Evolutionary conservation across 176 grass and related monocot species (phyloP).

Genomic region (Poa annua): DNA sequence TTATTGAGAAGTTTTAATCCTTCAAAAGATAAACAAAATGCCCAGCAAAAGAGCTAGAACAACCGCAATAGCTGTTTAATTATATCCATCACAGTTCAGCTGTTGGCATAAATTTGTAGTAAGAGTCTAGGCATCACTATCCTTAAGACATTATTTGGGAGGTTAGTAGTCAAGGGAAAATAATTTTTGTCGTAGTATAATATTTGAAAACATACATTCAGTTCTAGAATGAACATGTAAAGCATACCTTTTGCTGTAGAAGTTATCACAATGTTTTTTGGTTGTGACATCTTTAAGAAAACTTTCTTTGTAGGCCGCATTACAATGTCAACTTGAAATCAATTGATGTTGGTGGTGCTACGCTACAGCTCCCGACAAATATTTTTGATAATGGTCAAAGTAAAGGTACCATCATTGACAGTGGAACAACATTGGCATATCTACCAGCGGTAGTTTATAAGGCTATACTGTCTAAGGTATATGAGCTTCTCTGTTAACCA

Average conservation of each 20-base stretch:
- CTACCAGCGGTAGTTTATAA: constrained; percentile 70
- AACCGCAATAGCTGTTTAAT: background rate
- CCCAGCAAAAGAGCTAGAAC: background rate
- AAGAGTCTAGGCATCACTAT: background rate
- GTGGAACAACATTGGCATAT: constrained; percentile 92
- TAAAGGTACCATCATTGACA: constrained; percentile 89
- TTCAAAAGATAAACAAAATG: background rate
- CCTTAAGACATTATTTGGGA: background rate
- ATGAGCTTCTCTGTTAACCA: constrained; percentile 15
- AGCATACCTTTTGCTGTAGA: background rate
- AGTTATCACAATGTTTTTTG: background rate
- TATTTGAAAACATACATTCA: background rate
- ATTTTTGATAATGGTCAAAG: constrained; percentile 54
- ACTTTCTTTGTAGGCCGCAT: constrained; percentile 65
- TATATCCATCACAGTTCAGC: background rate
- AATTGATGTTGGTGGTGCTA: constrained; percentile 69
- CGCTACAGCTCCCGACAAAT: constrained; percentile 67
- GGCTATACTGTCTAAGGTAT: constrained; percentile 29
- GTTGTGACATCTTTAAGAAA: constrained; percentile 16
- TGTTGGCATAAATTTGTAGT: background rate
- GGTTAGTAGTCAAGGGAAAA: background rate
- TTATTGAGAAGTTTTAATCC: background rate
- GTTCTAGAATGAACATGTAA: background rate
- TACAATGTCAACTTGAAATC: constrained; percentile 88
- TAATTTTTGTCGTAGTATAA: background rate